These are phyloP conservation scores for Solanum pimpinellifolium DNA, from an alignment of 257 asterid species.

Conservation along the genomic window DNA sequence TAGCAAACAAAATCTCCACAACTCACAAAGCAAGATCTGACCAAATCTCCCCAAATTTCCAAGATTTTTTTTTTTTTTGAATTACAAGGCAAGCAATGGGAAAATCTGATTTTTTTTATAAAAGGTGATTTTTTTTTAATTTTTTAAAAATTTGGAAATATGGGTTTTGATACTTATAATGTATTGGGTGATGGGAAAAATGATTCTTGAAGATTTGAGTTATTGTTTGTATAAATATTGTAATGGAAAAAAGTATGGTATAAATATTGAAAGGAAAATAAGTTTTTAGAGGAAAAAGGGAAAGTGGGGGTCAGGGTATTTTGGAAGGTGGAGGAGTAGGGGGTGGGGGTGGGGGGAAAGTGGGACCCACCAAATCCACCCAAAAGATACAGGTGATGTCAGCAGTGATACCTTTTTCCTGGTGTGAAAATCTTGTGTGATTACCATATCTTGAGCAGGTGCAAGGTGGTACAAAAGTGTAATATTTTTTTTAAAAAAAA, in stretches of 20 bases:
- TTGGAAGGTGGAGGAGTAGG: background rate
- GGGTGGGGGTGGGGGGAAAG: background rate
- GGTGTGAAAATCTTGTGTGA: slow-evolving; percentile 70
- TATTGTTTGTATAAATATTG: background rate
- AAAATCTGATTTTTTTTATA: background rate
- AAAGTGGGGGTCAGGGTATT: background rate
- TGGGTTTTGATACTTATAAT: background rate
- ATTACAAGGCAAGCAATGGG: slow-evolving; percentile 65
- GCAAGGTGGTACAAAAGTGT: slow-evolving; percentile 45
- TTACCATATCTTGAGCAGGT: slow-evolving; percentile 65
- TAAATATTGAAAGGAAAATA: background rate
- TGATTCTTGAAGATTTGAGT: background rate
- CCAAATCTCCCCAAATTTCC: slow-evolving; percentile 41
- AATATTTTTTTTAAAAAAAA: slow-evolving; percentile 23
- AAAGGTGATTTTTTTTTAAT: background rate
- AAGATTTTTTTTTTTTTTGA: slow-evolving; percentile 14
- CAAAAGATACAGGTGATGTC: slow-evolving; percentile 74
- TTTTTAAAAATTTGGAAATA: background rate
- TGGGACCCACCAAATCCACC: slow-evolving; percentile 51
- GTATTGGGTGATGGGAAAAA: background rate
- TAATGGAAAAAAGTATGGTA: background rate
- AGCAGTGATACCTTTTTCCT: slow-evolving; percentile 31
- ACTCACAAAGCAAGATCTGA: slow-evolving; percentile 80
- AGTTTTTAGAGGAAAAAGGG: background rate
- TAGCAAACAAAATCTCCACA: slow-evolving; percentile 39